phyloP scores from a whole-genome alignment of 345 rosid genomes.

The Brassica carinata region DNA sequence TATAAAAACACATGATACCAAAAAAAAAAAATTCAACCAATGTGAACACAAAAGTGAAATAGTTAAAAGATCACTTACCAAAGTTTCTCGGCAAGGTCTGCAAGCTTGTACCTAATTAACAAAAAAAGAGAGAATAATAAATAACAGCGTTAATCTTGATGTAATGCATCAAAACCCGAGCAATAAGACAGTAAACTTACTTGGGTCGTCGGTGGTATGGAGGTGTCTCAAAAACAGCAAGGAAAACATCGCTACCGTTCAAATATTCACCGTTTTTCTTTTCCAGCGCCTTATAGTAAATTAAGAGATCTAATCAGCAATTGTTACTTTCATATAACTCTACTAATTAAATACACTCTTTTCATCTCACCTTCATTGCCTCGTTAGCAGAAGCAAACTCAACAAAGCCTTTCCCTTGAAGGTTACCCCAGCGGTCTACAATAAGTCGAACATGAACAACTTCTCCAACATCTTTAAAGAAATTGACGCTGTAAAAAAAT shows the following conservation, averaged over 20 bases:
- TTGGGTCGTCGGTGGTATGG: not conserved
- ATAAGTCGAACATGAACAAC: constrained; percentile 1
- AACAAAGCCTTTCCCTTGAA: not conserved
- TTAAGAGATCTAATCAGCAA: not conserved
- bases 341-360: not conserved
- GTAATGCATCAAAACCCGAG: not conserved
- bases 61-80: no score
- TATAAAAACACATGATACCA: no score
- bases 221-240: not conserved
- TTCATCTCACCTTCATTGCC: not conserved
- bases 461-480: constrained; percentile 1
- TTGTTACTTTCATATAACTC: not conserved
- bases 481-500: not conserved
- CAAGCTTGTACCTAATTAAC: no score
- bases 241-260: not conserved
- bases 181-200: not conserved
- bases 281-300: not conserved
- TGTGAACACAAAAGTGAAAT: no score
- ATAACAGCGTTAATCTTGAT: not conserved
- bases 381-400: not conserved
- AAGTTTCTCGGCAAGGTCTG: no score
- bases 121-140: not conserved
- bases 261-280: not conserved
- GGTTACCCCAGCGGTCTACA: not conserved
- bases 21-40: no score